These are phyloP conservation scores for Chrysosporium queenslandicum DNA, from an alignment of 2,329 filamentous ascomycete genomes.

Conservation along the genomic window DNA sequence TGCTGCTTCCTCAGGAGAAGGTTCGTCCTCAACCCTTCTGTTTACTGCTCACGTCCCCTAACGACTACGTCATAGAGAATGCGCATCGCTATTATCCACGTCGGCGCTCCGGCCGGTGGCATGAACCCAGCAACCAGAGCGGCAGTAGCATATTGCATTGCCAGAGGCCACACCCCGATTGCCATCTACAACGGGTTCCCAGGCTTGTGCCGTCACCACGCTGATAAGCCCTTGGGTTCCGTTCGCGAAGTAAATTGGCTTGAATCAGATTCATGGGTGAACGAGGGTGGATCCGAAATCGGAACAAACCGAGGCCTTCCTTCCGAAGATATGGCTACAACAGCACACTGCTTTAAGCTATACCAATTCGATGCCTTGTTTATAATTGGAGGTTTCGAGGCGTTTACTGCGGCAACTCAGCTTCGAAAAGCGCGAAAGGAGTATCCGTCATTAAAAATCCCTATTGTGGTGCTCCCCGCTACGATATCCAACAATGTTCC, in stretches of 20 bases:
- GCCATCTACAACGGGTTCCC: constrained; percentile 97
- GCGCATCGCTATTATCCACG: constrained; percentile 91
- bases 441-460: constrained; percentile 81
- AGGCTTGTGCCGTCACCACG: constrained; percentile 82
- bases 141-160: constrained; percentile 83
- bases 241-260: constrained; percentile 85
- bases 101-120: constrained; percentile 89
- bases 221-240: constrained; percentile 66
- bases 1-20: constrained; percentile 60
- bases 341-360: constrained; percentile 71
- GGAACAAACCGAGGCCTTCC: constrained; percentile 93
- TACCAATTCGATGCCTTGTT: constrained; percentile 89
- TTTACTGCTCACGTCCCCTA: not conserved
- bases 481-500: constrained; percentile 98
- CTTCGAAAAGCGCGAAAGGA: constrained; percentile 67
- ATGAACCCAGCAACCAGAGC: constrained; percentile 96
- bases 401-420: constrained; percentile 83
- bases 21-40: constrained; percentile 37
- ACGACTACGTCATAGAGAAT: constrained; percentile 52
- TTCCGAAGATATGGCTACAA: constrained; percentile 70
- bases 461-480: constrained; percentile 83
- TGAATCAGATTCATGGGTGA: constrained; percentile 90
- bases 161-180: constrained; percentile 81
- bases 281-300: constrained; percentile 93
- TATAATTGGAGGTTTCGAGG: constrained; percentile 89